These are phyloP conservation scores for Dendryphion nanum DNA, from an alignment of 2,329 filamentous ascomycete genomes.

Conservation along the genomic window DNA sequence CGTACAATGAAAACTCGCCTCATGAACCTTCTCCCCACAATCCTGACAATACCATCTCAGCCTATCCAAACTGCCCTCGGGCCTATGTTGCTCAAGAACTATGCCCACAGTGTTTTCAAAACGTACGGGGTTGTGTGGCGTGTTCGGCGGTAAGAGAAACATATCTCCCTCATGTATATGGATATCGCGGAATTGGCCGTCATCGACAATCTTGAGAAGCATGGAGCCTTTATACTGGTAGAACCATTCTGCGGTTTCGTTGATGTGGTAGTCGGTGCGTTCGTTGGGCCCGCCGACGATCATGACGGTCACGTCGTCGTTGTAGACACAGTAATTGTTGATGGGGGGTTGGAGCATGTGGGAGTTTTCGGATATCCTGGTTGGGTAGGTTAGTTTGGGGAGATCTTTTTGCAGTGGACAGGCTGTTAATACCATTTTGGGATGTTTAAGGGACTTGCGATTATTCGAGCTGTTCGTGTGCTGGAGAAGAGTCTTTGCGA, in stretches of 20 bases:
- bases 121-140: constrained; percentile 92
- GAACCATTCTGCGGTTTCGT: constrained; percentile 95
- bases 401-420: too few relatives aligned
- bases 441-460: constrained; percentile 38
- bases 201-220: constrained; percentile 87
- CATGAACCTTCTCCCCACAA: constrained; percentile 74
- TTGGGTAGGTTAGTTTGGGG: not conserved
- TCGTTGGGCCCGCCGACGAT: constrained; percentile 96
- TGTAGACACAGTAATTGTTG: constrained; percentile 97
- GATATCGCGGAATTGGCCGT: constrained; percentile 70
- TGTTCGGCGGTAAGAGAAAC: constrained; percentile 89
- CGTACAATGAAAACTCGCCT: constrained; percentile 82
- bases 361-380: constrained; percentile 84
- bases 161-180: constrained; percentile 90
- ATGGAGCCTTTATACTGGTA: constrained; percentile 93
- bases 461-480: constrained; percentile 16
- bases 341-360: constrained; percentile 91
- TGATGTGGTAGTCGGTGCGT: constrained; percentile 97
- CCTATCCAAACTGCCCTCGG: constrained; percentile 67
- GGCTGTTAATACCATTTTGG: constrained; percentile 47
- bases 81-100: constrained; percentile 83
- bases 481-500: constrained; percentile 26
- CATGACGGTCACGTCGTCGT: constrained; percentile 80
- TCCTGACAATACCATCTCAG: constrained; percentile 86
- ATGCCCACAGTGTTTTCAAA: constrained; percentile 93